A percentile compares a stretch with the other conserved stretches of the same genome.
These are phyloP conservation scores for Termitomyces eurrhizus DNA, from an alignment of 768 basidiomycete species.

Conservation along the genomic window DNA sequence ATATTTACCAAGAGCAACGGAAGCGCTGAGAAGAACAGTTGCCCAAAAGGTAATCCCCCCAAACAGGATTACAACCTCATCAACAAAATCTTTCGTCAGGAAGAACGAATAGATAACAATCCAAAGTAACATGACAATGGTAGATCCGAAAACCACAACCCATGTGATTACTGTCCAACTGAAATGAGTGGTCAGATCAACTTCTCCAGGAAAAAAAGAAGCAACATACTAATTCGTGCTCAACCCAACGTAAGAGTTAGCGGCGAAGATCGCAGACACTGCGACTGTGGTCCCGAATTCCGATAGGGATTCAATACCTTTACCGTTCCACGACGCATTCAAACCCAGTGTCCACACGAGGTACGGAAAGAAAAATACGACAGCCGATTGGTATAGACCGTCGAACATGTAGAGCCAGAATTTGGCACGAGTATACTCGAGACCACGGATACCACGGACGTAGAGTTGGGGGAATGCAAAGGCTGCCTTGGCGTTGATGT, in stretches of 20 bases:
- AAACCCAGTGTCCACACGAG: constrained; percentile 63
- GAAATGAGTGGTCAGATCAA: constrained; percentile 19
- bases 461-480: constrained; percentile 96
- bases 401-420: constrained; percentile 97
- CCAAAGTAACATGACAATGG: constrained; percentile 83
- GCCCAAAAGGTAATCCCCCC: constrained; percentile 83
- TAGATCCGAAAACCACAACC: constrained; percentile 76
- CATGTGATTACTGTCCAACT: constrained; percentile 87
- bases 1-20: constrained; percentile 65
- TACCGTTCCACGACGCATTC: constrained; percentile 74
- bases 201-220: constrained; percentile 7
- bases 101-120: constrained; percentile 86
- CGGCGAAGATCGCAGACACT: constrained; percentile 81
- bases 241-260: constrained; percentile 87
- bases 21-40: constrained; percentile 62
- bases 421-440: constrained; percentile 87
- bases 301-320: constrained; percentile 69
- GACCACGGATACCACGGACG: constrained; percentile 86
- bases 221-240: constrained; percentile 74
- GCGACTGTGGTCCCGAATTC: constrained; percentile 94
- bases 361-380: constrained; percentile 87
- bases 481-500: constrained; percentile 85
- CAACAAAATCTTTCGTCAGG: constrained; percentile 62
- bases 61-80: constrained; percentile 73
- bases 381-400: constrained; percentile 87